Evolutionary conservation across 805 yeast species (phyloP).

Genomic region (Scheffersomyces stipitis): DNA sequence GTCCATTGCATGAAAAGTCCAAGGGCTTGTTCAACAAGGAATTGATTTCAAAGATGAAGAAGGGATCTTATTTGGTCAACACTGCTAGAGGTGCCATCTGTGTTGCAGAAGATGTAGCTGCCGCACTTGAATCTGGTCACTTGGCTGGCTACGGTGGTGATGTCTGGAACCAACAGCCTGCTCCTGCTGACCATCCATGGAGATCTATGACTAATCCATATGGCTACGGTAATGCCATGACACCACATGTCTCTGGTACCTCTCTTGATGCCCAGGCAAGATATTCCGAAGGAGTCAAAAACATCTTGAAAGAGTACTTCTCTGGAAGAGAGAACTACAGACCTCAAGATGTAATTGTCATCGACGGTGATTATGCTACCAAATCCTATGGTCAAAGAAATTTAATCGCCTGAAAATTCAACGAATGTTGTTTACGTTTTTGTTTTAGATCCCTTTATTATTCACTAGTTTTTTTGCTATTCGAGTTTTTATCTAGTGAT

Average conservation of each 20-base stretch:
- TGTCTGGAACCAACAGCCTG: conserved; percentile 85
- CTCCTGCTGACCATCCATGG: conserved; percentile 79
- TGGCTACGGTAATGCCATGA: conserved; percentile 82
- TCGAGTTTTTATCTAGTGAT: too few relatives aligned
- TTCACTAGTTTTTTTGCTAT: too few relatives aligned
- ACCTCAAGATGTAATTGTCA: conserved; percentile 73
- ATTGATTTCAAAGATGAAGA: conserved; percentile 48
- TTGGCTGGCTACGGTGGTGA: conserved; percentile 82
- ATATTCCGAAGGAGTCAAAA: conserved; percentile 68
- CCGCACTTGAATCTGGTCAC: conserved; percentile 66
- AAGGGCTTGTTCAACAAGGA: conserved; percentile 67
- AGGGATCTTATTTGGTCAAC: conserved; percentile 15
- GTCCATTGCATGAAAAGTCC: conserved; percentile 73
- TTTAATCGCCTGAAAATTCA: too few relatives aligned
- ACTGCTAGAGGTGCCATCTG: conserved; percentile 63
- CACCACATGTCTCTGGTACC: conserved; percentile 80
- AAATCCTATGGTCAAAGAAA: conserved; percentile 63
- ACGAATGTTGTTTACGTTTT: too few relatives aligned
- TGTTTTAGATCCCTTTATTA: too few relatives aligned
- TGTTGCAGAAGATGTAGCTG: conserved; percentile 72
- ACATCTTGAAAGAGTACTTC: conserved; percentile 63
- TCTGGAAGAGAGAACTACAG: conserved; percentile 63
- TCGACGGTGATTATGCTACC: conserved; percentile 71
- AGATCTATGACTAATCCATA: conserved; percentile 61
- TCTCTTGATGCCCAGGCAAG: conserved; percentile 78